Evolutionary conservation across 306 rosid genomes (phyloP).

Genomic region (Purshia tridentata): DNA sequence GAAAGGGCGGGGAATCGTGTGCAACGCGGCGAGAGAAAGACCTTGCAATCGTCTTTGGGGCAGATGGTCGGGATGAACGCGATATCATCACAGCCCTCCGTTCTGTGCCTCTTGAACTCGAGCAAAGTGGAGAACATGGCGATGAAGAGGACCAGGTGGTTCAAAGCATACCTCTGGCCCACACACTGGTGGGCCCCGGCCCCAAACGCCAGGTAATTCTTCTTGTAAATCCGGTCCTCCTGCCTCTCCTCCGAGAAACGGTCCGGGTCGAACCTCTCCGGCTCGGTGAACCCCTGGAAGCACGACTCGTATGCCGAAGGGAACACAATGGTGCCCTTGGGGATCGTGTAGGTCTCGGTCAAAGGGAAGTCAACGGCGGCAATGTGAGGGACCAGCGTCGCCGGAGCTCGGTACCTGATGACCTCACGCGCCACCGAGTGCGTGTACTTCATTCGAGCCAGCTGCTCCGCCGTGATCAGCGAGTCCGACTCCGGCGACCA

Average conservation of each 20-base stretch:
- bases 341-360: conserved; percentile 57
- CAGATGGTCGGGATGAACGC: conserved; percentile 69
- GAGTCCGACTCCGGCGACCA: conserved; percentile 67
- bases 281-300: conserved; percentile 72
- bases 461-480: conserved; percentile 54
- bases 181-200: conserved; percentile 95
- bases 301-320: conserved; percentile 80
- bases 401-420: conserved; percentile 69
- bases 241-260: conserved; percentile 71
- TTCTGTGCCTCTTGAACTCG: conserved; percentile 69
- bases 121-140: conserved; percentile 73
- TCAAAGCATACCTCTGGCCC: conserved; percentile 86
- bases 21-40: conserved; percentile 50
- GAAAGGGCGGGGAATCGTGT: conserved; percentile 46
- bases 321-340: conserved; percentile 78
- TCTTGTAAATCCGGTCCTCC: conserved; percentile 64
- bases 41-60: conserved; percentile 86
- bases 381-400: conserved; percentile 77
- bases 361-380: conserved; percentile 58
- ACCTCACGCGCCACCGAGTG: conserved; percentile 95
- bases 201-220: conserved; percentile 76
- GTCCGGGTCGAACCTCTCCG: conserved; percentile 85
- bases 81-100: conserved; percentile 90
- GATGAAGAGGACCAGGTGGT: conserved; percentile 77
- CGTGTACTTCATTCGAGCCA: conserved; percentile 67